Conservation (phyloP, 495 filamentous ascomycete species). For the Tuber calosporum region DNA sequence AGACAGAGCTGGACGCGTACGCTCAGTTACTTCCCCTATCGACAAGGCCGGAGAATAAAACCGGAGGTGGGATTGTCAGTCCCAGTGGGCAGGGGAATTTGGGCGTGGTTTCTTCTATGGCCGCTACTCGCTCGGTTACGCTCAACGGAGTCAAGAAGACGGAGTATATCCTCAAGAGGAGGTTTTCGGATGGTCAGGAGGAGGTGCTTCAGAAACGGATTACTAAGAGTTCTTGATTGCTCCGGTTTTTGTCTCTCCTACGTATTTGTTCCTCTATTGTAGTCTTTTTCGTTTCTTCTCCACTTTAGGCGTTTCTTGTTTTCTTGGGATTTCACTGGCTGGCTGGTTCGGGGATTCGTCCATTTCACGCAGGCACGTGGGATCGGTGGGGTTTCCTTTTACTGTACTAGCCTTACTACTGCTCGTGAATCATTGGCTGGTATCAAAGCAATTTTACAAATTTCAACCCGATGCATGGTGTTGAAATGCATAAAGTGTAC, state of each 20-base stretch:
- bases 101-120: constrained; percentile 19
- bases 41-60: neutral
- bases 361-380: neutral
- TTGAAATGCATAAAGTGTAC: no score
- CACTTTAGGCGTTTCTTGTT: neutral
- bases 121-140: constrained; percentile 26
- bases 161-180: constrained; percentile 28
- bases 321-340: neutral
- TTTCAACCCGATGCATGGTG: neutral
- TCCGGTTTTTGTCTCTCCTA: neutral
- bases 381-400: neutral
- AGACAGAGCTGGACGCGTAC: constrained; percentile 33
- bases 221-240: neutral
- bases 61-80: neutral
- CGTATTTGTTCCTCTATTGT: neutral
- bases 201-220: constrained; percentile 28
- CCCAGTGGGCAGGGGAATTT: neutral
- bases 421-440: neutral
- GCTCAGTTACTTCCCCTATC: constrained; percentile 17
- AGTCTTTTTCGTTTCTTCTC: neutral
- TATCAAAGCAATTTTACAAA: neutral
- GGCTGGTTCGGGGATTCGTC: neutral
- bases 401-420: neutral
- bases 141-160: constrained; percentile 29
- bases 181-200: constrained; percentile 36